Evolutionary conservation across 2,329 filamentous ascomycete genomes (phyloP).

Genomic region (Xylariaceae sp.): DNA sequence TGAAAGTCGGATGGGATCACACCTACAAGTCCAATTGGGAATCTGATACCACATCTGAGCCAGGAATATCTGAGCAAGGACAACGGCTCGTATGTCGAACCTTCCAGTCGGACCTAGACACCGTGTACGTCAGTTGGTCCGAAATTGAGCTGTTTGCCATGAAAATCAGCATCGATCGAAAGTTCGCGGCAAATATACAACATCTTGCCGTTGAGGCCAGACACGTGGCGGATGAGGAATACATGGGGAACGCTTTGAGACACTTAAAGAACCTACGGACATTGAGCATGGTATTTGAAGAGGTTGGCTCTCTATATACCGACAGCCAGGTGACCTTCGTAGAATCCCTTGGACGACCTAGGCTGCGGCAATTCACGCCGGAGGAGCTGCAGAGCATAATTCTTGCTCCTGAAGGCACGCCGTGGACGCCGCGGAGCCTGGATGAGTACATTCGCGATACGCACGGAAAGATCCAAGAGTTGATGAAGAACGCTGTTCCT

Average conservation of each 20-base stretch:
- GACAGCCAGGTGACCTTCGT: not conserved
- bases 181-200: not conserved
- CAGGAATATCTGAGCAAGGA: no score
- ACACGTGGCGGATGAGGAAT: no score
- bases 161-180: not conserved
- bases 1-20: no score
- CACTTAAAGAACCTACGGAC: slow-evolving; percentile 1
- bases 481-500: not conserved
- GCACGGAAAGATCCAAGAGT: no score
- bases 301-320: not conserved
- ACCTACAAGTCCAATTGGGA: no score
- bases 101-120: slow-evolving; percentile 23
- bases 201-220: slow-evolving; percentile 17
- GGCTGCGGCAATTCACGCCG: slow-evolving; percentile 1
- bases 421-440: no score
- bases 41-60: no score
- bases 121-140: slow-evolving; percentile 14
- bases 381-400: not conserved
- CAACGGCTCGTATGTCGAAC: slow-evolving; percentile 11
- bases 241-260: no score
- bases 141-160: slow-evolving; percentile 4
- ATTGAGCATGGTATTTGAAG: not conserved
- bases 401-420: no score
- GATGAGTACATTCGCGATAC: no score
- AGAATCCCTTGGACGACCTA: not conserved